A percentile compares a stretch with the other conserved stretches of the same genome.
Conservation (phyloP, 2,329 filamentous ascomycete genomes). For the Nannizzia gypsea region DNA sequence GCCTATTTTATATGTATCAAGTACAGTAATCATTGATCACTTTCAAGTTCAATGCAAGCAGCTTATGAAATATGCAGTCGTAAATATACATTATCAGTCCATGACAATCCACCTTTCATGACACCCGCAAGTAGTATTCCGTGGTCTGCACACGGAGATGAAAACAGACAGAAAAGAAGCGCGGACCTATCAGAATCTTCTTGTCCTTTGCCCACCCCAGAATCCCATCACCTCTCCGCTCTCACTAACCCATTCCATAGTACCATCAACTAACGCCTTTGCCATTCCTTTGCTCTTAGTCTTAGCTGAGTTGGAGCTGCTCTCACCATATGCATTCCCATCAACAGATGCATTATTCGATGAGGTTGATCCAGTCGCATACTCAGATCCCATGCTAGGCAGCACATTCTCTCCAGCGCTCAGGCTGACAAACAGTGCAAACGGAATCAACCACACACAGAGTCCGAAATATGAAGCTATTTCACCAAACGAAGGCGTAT, state of each 20-base stretch:
- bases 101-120: neutral
- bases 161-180: neutral
- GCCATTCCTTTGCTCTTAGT: constrained; percentile 48
- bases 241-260: constrained; percentile 49
- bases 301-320: constrained; percentile 23
- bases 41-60: neutral
- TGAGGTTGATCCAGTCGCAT: constrained; percentile 42
- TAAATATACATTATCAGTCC: neutral
- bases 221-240: constrained; percentile 52
- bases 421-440: constrained; percentile 85
- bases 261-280: constrained; percentile 49
- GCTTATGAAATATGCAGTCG: neutral
- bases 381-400: constrained; percentile 77
- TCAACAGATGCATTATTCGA: constrained; percentile 14
- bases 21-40: constrained; percentile 1
- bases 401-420: constrained; percentile 91
- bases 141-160: neutral
- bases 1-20: neutral
- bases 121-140: neutral
- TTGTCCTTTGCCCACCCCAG: constrained; percentile 48
- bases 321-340: constrained; percentile 7
- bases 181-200: constrained; percentile 27
- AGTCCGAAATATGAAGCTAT: constrained; percentile 93
- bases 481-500: constrained; percentile 74
- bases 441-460: constrained; percentile 93